Evolutionary conservation across 805 yeast species (phyloP).

Genomic region (Deakozyma indianensis): DNA sequence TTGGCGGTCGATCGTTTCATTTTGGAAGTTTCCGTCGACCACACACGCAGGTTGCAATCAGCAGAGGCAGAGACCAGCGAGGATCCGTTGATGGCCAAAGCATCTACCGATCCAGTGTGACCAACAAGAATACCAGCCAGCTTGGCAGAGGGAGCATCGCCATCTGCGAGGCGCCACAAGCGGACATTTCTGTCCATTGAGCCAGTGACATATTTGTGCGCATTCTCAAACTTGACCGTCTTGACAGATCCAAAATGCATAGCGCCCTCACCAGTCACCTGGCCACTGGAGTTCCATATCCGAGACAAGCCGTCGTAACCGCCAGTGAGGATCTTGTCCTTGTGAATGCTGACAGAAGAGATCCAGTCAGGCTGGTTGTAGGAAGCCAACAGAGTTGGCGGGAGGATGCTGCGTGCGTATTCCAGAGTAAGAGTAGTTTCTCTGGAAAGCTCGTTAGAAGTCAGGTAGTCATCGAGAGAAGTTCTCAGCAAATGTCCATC

Average conservation of each 20-base stretch:
- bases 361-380: conserved; percentile 94
- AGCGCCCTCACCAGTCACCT: conserved; percentile 60
- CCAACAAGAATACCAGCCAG: conserved; percentile 81
- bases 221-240: conserved; percentile 64
- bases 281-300: conserved; percentile 72
- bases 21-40: conserved; percentile 72
- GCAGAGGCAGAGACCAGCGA: conserved; percentile 57
- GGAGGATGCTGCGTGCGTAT: conserved; percentile 82
- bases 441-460: conserved; percentile 60
- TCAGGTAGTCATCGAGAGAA: conserved; percentile 66
- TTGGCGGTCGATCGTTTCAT: conserved; percentile 22
- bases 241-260: conserved; percentile 87
- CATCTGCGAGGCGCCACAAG: conserved; percentile 60
- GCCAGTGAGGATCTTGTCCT: conserved; percentile 62
- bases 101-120: conserved; percentile 77
- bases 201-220: conserved; percentile 63
- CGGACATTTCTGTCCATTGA: conserved; percentile 84
- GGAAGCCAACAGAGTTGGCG: conserved; percentile 84
- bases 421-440: conserved; percentile 73
- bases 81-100: conserved; percentile 42
- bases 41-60: conserved; percentile 66
- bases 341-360: conserved; percentile 47
- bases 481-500: conserved; percentile 72
- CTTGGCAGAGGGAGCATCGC: conserved; percentile 31
- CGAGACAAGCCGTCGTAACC: conserved; percentile 92